These are phyloP conservation scores for Brettanomyces nanus DNA, from an alignment of 805 yeast genomes.

Conservation along the genomic window DNA sequence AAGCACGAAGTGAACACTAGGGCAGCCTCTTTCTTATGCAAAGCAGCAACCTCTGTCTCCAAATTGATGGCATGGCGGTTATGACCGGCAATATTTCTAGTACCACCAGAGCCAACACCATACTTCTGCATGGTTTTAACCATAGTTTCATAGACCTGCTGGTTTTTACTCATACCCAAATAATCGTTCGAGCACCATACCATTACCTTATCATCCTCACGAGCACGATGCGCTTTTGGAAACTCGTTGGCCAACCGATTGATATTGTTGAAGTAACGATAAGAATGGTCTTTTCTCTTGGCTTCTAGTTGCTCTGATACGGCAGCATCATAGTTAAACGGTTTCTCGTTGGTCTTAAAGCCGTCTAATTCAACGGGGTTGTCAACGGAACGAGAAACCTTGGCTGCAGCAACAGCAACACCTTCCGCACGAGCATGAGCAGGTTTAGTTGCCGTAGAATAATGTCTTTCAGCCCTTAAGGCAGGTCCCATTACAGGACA, in stretches of 20 bases:
- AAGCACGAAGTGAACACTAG: constrained; percentile 92
- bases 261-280: constrained; percentile 94
- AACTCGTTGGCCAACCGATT: constrained; percentile 91
- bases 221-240: constrained; percentile 82
- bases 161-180: constrained; percentile 87
- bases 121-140: constrained; percentile 72
- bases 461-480: constrained; percentile 29
- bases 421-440: constrained; percentile 36
- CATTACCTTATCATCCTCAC: constrained; percentile 75
- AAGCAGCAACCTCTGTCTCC: constrained; percentile 79
- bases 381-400: constrained; percentile 24
- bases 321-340: constrained; percentile 66
- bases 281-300: constrained; percentile 84
- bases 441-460: constrained; percentile 40
- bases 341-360: constrained; percentile 37
- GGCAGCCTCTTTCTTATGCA: constrained; percentile 93
- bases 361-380: neutral
- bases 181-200: constrained; percentile 99
- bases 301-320: constrained; percentile 57
- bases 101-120: constrained; percentile 99
- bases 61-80: constrained; percentile 80
- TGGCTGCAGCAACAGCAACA: constrained; percentile 26
- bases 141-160: constrained; percentile 67
- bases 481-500: constrained; percentile 95
- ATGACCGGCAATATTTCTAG: constrained; percentile 98